phyloP scores from a whole-genome alignment of 768 basidiomycete genomes.

The Royoungia palumana region DNA sequence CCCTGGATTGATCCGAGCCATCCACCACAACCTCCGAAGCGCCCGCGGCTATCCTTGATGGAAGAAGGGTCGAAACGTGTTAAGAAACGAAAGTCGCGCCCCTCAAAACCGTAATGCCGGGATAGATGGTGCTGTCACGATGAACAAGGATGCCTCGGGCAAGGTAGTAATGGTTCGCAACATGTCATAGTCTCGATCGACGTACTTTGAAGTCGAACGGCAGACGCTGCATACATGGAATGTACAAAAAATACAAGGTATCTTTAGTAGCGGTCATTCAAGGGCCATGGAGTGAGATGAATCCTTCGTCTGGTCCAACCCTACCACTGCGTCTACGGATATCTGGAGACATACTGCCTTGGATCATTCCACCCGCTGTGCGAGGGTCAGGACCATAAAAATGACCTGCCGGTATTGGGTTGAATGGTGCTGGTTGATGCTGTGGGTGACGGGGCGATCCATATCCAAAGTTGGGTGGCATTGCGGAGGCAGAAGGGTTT shows the following conservation, averaged over 20 bases:
- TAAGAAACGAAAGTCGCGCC: slow-evolving; percentile 16
- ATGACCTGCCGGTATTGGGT: slow-evolving; percentile 37
- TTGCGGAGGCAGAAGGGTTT: slow-evolving; percentile 27
- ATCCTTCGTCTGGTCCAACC: slow-evolving; percentile 33
- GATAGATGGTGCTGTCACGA: not conserved
- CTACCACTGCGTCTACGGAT: slow-evolving; percentile 30
- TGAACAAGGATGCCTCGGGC: not conserved
- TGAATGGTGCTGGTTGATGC: slow-evolving; percentile 27
- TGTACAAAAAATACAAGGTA: slow-evolving; percentile 7
- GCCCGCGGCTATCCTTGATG: slow-evolving; percentile 9
- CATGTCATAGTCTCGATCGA: not conserved
- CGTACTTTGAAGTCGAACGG: not conserved
- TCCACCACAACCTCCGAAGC: slow-evolving; percentile 6
- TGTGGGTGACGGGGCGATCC: slow-evolving; percentile 33
- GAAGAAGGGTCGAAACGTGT: slow-evolving; percentile 11
- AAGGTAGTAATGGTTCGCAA: not conserved
- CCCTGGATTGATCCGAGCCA: no score
- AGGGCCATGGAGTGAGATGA: slow-evolving; percentile 31
- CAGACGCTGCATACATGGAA: not conserved
- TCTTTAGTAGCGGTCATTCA: slow-evolving; percentile 4
- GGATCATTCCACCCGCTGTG: slow-evolving; percentile 29
- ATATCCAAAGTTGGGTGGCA: slow-evolving; percentile 29
- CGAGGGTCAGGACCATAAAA: slow-evolving; percentile 37
- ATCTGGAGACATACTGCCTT: slow-evolving; percentile 33
- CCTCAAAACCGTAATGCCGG: slow-evolving; percentile 4